Conservation (phyloP, 2,329 filamentous ascomycete genomes). For the Pseudocercospora fuligena region DNA sequence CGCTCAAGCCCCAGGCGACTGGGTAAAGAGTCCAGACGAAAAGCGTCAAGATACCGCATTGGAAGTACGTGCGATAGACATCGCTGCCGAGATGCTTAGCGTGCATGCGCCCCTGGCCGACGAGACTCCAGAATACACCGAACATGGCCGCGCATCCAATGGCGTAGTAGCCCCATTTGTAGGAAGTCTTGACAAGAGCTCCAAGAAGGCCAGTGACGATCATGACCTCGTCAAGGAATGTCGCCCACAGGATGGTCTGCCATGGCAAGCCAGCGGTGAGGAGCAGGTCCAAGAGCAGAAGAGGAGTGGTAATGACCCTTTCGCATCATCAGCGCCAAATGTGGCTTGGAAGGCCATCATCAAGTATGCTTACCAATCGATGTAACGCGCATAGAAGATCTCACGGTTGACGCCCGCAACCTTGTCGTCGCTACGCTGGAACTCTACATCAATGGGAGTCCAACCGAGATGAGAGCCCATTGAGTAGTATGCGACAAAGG, state of each 20-base stretch:
- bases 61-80: conserved; percentile 55
- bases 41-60: conserved; percentile 58
- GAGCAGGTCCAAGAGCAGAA: conserved; percentile 63
- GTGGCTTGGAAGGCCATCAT: neutral
- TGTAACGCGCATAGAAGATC: conserved; percentile 67
- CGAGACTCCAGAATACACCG: conserved; percentile 53
- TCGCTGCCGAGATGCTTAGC: conserved; percentile 57
- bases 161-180: conserved; percentile 60
- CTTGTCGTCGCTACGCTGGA: conserved; percentile 48
- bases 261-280: conserved; percentile 66
- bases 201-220: conserved; percentile 66
- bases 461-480: conserved; percentile 67
- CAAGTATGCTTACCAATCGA: conserved; percentile 58
- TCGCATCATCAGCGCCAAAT: neutral
- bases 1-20: conserved; percentile 63
- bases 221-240: conserved; percentile 66
- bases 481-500: conserved; percentile 64
- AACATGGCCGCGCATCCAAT: conserved; percentile 53
- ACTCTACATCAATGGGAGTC: conserved; percentile 64
- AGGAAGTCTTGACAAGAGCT: conserved; percentile 61
- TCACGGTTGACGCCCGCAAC: conserved; percentile 58
- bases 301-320: conserved; percentile 61
- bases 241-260: conserved; percentile 64
- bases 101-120: conserved; percentile 57
- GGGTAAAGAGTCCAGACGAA: conserved; percentile 66